These are phyloP conservation scores for Penicillium paxilli DNA, from an alignment of 495 filamentous ascomycete genomes.

Conservation along the genomic window DNA sequence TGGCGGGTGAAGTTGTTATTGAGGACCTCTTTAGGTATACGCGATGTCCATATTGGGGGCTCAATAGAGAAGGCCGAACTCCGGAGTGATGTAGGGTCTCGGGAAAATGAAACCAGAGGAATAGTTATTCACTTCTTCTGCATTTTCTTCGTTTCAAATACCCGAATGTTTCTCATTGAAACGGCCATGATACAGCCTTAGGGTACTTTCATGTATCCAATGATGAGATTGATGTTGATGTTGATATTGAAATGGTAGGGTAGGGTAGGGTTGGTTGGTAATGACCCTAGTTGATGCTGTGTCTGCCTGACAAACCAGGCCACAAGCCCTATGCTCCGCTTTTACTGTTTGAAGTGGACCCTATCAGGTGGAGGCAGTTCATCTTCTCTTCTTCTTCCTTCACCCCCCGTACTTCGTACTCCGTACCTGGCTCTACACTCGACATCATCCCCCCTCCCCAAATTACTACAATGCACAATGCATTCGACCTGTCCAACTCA, in stretches of 20 bases:
- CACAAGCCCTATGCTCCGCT: too few relatives aligned
- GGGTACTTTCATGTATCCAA: too few relatives aligned
- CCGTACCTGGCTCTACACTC: not conserved
- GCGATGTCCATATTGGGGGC: slow-evolving; percentile 14
- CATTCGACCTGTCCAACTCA: slow-evolving; percentile 1
- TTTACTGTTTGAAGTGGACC: too few relatives aligned
- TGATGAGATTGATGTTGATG: too few relatives aligned
- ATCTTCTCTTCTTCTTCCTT: not conserved
- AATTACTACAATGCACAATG: not conserved
- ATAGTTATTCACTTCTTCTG: not conserved
- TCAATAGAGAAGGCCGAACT: slow-evolving; percentile 25
- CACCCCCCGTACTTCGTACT: not conserved
- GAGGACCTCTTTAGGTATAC: not conserved
- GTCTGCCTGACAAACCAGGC: too few relatives aligned
- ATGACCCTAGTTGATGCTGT: too few relatives aligned
- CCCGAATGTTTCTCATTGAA: too few relatives aligned
- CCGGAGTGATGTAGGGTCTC: not conserved
- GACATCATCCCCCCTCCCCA: not conserved
- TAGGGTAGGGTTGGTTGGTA: too few relatives aligned
- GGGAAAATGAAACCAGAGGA: not conserved
- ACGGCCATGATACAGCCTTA: too few relatives aligned
- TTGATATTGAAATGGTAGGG: too few relatives aligned
- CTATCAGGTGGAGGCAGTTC: too few relatives aligned
- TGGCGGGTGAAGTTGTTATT: slow-evolving; percentile 10
- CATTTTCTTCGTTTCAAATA: too few relatives aligned